Evolutionary conservation across 23 red algal species (phyloP).

Genomic region (Gracilaria domingensis): DNA sequence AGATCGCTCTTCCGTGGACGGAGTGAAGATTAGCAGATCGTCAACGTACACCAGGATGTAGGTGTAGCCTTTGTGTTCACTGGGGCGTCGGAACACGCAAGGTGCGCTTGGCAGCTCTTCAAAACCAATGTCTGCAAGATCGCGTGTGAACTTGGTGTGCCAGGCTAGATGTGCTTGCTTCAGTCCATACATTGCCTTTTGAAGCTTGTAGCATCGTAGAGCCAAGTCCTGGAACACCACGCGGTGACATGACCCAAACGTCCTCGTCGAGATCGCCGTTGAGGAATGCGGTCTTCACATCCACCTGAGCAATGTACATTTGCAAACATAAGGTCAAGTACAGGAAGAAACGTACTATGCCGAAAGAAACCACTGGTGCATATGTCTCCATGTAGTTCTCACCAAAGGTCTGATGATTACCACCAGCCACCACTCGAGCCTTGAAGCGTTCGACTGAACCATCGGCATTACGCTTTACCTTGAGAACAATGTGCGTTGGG

Average conservation of each 20-base stretch:
- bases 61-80: neutral
- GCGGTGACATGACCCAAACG: constrained; percentile 23
- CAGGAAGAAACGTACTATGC: constrained; percentile 23
- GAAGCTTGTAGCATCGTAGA: constrained; percentile 34
- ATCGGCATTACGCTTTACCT: constrained; percentile 5
- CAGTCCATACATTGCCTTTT: constrained; percentile 22
- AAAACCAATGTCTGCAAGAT: neutral
- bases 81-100: neutral
- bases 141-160: neutral
- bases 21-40: constrained; percentile 15
- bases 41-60: constrained; percentile 47
- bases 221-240: constrained; percentile 25
- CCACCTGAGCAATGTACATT: constrained; percentile 22
- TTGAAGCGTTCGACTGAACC: neutral
- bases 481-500: constrained; percentile 18
- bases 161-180: constrained; percentile 36
- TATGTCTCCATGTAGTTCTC: constrained; percentile 19
- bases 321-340: constrained; percentile 1
- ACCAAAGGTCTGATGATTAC: constrained; percentile 13
- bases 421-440: neutral
- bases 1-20: neutral
- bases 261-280: constrained; percentile 40
- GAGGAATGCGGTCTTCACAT: constrained; percentile 32
- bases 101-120: neutral
- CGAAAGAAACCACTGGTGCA: constrained; percentile 5